A percentile compares a stretch with the other conserved stretches of the same genome.
phyloP scores from a whole-genome alignment of 257 asterid genomes.

The Solanum rostratum region DNA sequence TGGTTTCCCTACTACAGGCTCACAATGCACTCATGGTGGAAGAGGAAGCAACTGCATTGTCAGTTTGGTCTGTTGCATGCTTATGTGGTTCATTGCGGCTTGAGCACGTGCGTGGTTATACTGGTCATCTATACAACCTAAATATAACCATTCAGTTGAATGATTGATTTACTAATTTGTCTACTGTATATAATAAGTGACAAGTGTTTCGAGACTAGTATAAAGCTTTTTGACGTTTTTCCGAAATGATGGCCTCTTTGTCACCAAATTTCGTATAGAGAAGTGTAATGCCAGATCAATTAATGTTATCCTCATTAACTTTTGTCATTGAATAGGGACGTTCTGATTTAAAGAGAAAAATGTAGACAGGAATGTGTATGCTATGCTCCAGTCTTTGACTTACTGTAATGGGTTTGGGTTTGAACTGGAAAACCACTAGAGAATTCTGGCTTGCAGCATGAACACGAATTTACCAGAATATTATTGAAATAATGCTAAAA shows the following conservation, averaged over 20 bases:
- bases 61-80: constrained; percentile 96
- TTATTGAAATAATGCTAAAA: not conserved
- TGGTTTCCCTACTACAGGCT: constrained; percentile 31
- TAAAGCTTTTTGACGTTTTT: not conserved
- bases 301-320: not conserved
- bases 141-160: not conserved
- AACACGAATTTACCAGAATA: not conserved
- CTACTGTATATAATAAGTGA: not conserved
- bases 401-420: not conserved
- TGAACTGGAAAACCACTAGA: not conserved
- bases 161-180: not conserved
- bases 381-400: not conserved
- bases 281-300: not conserved
- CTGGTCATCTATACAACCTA: not conserved
- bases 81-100: constrained; percentile 88
- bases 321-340: not conserved
- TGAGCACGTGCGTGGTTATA: constrained; percentile 62
- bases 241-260: not conserved
- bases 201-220: not conserved
- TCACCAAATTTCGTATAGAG: not conserved
- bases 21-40: constrained; percentile 81
- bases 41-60: constrained; percentile 95
- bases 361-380: not conserved
- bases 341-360: not conserved
- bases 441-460: not conserved